These are phyloP conservation scores for Sarocladium strictum DNA, from an alignment of 2,329 filamentous ascomycete genomes.

Conservation along the genomic window DNA sequence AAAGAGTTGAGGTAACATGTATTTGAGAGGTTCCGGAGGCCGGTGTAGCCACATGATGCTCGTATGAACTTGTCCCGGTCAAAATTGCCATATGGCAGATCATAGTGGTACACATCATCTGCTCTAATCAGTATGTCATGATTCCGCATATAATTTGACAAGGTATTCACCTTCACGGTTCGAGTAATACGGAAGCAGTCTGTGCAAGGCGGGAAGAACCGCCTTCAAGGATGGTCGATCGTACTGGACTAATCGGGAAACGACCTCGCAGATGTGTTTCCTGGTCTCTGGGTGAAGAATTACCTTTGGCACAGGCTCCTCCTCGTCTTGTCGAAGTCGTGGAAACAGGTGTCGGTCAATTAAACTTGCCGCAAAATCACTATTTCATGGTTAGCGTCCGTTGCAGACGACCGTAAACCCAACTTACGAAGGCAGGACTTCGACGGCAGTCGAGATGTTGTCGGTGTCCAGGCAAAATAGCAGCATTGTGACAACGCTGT, in stretches of 20 bases:
- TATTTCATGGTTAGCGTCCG: conserved; percentile 9
- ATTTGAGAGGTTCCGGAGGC: conserved; percentile 85
- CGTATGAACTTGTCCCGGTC: conserved; percentile 66
- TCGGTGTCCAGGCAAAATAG: conserved; percentile 4
- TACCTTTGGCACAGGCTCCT: conserved; percentile 28
- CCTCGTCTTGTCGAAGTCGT: conserved; percentile 27
- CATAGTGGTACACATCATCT: conserved; percentile 52
- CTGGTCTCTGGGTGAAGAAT: conserved; percentile 51
- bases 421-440: not conserved
- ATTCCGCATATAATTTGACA: conserved; percentile 19
- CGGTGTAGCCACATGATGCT: conserved; percentile 75
- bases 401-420: not conserved
- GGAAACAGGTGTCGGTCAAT: conserved; percentile 65
- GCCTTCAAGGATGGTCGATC: conserved; percentile 39
- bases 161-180: conserved; percentile 26
- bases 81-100: conserved; percentile 50
- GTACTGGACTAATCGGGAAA: conserved; percentile 50
- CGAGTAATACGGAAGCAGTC: conserved; percentile 27
- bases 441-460: not conserved
- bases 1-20: conserved; percentile 97
- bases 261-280: conserved; percentile 52
- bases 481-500: conserved; percentile 6
- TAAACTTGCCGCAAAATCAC: conserved; percentile 33
- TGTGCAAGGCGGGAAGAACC: conserved; percentile 39
- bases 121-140: conserved; percentile 31